Conservation (phyloP, 1,139 yeast genomes). For the Protomyces pachydermus region DNA sequence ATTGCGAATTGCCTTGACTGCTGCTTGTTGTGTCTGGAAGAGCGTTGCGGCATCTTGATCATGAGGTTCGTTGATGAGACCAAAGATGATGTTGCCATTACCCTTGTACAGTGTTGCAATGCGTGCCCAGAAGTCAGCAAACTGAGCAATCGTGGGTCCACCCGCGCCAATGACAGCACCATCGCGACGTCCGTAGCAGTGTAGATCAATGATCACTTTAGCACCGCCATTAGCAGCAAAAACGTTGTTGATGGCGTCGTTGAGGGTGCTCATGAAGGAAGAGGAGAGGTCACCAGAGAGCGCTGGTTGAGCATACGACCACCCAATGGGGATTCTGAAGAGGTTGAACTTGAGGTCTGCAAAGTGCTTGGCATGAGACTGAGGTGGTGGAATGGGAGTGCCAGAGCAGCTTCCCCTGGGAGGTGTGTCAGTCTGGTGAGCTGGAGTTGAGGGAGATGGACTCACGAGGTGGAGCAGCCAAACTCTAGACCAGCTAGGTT, state of each 20-base stretch:
- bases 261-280: background rate
- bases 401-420: background rate
- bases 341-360: background rate
- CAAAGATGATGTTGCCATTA: background rate
- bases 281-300: background rate
- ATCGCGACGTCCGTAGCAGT: background rate
- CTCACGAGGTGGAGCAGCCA: background rate
- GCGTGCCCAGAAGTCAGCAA: background rate
- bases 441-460: background rate
- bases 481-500: background rate
- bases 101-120: background rate
- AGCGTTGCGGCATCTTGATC: background rate
- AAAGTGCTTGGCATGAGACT: background rate
- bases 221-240: background rate
- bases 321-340: background rate
- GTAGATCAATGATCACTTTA: background rate
- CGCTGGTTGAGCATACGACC: background rate
- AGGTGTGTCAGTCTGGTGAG: background rate
- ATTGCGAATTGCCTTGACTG: background rate
- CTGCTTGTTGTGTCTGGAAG: background rate
- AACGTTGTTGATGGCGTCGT: background rate
- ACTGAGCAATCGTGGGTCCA: background rate
- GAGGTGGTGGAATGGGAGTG: background rate
- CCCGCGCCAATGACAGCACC: background rate
- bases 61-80: background rate